Evolutionary conservation across 1,139 yeast genomes (phyloP).

Genomic region (Hyphopichia wangnamkhiaoensis): DNA sequence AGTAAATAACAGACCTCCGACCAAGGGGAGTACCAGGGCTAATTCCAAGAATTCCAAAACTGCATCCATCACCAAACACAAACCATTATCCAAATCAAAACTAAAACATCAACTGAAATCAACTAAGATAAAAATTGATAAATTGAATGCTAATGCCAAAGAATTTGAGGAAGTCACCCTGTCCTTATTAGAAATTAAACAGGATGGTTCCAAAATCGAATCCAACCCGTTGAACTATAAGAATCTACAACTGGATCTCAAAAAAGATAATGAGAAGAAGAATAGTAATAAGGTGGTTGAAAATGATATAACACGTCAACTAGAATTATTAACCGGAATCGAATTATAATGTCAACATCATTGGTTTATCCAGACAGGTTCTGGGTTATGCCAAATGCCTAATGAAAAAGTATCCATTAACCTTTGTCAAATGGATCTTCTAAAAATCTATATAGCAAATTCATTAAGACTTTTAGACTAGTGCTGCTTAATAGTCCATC

Average conservation of each 20-base stretch:
- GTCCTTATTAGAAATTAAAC: slow-evolving; percentile 18
- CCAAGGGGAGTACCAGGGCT: slow-evolving; percentile 4
- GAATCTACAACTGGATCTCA: slow-evolving; percentile 42
- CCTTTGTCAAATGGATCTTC: too few relatives aligned
- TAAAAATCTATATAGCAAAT: too few relatives aligned
- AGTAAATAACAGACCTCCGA: slow-evolving; percentile 5
- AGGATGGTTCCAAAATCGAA: slow-evolving; percentile 11
- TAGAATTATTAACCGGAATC: slow-evolving; percentile 60
- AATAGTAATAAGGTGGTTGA: slow-evolving; percentile 46
- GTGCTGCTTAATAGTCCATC: too few relatives aligned
- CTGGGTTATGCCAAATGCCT: too few relatives aligned
- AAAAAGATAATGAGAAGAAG: slow-evolving; percentile 38
- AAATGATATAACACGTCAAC: slow-evolving; percentile 53
- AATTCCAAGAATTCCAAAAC: slow-evolving; percentile 9
- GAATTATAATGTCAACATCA: slow-evolving; percentile 25
- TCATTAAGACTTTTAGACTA: too few relatives aligned
- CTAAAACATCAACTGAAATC: slow-evolving; percentile 29
- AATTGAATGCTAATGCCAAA: slow-evolving; percentile 41
- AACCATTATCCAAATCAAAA: slow-evolving; percentile 17
- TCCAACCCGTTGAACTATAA: slow-evolving; percentile 33
- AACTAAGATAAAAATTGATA: slow-evolving; percentile 41
- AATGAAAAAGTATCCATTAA: too few relatives aligned
- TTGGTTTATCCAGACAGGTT: not conserved
- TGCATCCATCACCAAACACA: slow-evolving; percentile 9
- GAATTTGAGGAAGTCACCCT: slow-evolving; percentile 39